phyloP scores from a whole-genome alignment of 1,139 yeast genomes.

The Yamadazyma kanchanaburiensis region DNA sequence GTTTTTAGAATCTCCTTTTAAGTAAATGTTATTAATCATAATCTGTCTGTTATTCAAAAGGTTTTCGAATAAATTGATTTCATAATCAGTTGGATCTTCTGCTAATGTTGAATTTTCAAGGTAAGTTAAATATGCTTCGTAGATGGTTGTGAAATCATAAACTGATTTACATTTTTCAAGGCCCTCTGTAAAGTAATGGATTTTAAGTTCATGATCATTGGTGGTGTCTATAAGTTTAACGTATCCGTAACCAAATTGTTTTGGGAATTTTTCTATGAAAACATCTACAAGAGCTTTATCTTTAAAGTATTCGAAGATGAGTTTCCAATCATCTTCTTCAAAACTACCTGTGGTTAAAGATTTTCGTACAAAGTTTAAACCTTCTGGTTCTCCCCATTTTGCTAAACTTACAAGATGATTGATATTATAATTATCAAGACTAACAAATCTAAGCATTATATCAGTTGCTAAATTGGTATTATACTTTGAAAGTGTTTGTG shows the following conservation, averaged over 20 bases:
- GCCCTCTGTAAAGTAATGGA: constrained; percentile 49
- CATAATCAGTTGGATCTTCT: constrained; percentile 27
- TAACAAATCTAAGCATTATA: constrained; percentile 8
- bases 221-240: constrained; percentile 38
- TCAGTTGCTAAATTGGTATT: constrained; percentile 5
- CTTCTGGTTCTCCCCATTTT: constrained; percentile 4
- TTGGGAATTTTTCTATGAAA: constrained; percentile 48
- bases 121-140: constrained; percentile 54
- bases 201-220: constrained; percentile 16
- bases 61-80: constrained; percentile 51
- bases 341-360: constrained; percentile 2
- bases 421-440: constrained; percentile 7
- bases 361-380: constrained; percentile 1
- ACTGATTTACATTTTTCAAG: constrained; percentile 46
- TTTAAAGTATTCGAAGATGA: constrained; percentile 6
- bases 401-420: constrained; percentile 9
- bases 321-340: constrained; percentile 10
- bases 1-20: constrained; percentile 61
- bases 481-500: constrained; percentile 28
- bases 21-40: constrained; percentile 59
- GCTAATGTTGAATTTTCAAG: constrained; percentile 8
- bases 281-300: constrained; percentile 22
- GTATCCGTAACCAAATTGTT: constrained; percentile 53
- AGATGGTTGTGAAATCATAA: constrained; percentile 62
- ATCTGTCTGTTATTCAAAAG: constrained; percentile 55